These are phyloP conservation scores for Schizopora paradoxa DNA, from an alignment of 1,284 basidiomycete genomes.

Conservation along the genomic window DNA sequence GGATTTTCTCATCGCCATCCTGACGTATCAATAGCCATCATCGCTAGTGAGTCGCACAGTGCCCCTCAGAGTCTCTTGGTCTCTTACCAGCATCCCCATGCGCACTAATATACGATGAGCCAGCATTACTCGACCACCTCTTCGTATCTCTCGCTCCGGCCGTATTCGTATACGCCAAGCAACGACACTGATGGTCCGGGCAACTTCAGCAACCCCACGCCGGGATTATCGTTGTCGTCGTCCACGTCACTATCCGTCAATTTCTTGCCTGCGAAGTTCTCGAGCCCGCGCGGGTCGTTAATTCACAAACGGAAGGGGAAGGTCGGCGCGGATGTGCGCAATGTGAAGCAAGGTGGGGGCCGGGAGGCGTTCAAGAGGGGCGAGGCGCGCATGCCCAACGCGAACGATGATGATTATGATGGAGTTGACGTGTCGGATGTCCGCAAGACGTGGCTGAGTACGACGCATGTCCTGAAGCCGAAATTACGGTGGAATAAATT, in stretches of 20 bases:
- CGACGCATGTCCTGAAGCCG: slow-evolving; percentile 30
- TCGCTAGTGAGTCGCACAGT: no score
- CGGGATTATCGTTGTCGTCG: no score
- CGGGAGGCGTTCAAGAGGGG: slow-evolving; percentile 34
- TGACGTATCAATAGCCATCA: no score
- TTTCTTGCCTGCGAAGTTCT: slow-evolving; percentile 43
- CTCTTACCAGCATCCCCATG: no score
- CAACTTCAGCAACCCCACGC: no score
- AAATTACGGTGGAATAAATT: slow-evolving; percentile 43
- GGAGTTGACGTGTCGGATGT: slow-evolving; percentile 24
- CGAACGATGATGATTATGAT: slow-evolving; percentile 37
- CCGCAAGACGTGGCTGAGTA: slow-evolving; percentile 20
- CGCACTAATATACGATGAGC: no score
- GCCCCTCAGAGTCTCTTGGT: no score
- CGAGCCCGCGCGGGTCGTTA: slow-evolving; percentile 31
- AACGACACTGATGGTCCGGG: no score
- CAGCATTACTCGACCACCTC: no score
- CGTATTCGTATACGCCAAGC: no score
- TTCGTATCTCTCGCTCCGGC: no score
- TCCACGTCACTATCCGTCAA: slow-evolving; percentile 31
- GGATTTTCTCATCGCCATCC: no score
- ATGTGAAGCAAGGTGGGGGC: slow-evolving; percentile 33
- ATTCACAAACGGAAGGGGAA: slow-evolving; percentile 27
- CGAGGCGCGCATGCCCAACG: slow-evolving; percentile 32
- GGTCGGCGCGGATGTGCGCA: slow-evolving; percentile 24